Evolutionary conservation across 106 monocot genomes (phyloP).

Genomic region (Cymbidium sinense): DNA sequence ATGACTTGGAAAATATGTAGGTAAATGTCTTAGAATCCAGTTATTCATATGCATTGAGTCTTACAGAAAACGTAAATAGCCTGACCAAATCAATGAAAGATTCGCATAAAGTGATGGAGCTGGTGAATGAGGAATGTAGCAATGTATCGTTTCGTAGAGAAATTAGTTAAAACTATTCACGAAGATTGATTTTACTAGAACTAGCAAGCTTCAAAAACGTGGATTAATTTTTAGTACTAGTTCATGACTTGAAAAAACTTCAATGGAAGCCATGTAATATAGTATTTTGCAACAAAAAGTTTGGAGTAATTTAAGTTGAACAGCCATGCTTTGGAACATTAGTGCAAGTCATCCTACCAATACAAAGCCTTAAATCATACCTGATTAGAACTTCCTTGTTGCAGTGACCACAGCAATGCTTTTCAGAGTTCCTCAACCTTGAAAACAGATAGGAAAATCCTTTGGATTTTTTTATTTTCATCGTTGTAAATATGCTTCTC

Average conservation of each 20-base stretch:
- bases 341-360: not conserved
- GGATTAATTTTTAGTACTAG: not conserved
- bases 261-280: not conserved
- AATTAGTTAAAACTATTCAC: not conserved
- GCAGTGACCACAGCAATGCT: constrained; percentile 58
- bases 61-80: not conserved
- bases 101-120: not conserved
- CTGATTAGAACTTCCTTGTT: constrained; percentile 56
- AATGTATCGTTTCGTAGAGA: not conserved
- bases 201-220: not conserved
- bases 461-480: constrained; percentile 27
- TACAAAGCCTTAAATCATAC: constrained; percentile 22
- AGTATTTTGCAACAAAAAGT: not conserved
- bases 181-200: not conserved
- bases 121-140: not conserved
- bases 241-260: not conserved
- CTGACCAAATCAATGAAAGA: not conserved
- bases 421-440: constrained; percentile 31
- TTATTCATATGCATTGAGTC: not conserved
- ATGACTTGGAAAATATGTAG: no score
- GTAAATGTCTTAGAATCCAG: not conserved
- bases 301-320: not conserved
- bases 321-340: not conserved
- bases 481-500: constrained; percentile 18
- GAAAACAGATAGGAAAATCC: constrained; percentile 55